These are phyloP conservation scores for Stromatinia cepivora DNA, from an alignment of 2,329 filamentous ascomycete species.

Conservation along the genomic window DNA sequence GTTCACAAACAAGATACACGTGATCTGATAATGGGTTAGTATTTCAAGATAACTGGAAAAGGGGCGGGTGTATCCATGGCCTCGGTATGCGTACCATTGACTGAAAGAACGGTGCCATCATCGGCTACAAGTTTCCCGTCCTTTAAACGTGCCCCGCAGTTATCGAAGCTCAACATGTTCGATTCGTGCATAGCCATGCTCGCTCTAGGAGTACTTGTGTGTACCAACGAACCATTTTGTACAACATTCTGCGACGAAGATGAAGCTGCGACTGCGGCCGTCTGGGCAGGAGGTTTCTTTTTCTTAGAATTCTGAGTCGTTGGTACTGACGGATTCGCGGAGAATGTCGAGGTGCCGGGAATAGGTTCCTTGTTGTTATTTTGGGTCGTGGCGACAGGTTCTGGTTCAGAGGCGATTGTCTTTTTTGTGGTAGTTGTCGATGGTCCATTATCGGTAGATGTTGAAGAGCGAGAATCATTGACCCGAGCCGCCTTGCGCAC, in stretches of 20 bases:
- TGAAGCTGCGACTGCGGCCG: constrained; percentile 28
- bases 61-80: not conserved
- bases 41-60: not conserved
- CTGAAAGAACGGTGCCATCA: constrained; percentile 78
- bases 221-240: constrained; percentile 25
- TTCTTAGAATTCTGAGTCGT: constrained; percentile 66
- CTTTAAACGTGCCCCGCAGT: constrained; percentile 65
- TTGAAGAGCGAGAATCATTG: constrained; percentile 28
- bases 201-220: constrained; percentile 29
- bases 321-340: constrained; percentile 46
- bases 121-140: constrained; percentile 82
- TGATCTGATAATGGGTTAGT: constrained; percentile 57
- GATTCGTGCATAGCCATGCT: constrained; percentile 53
- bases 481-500: constrained; percentile 56
- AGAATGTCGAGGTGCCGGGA: constrained; percentile 60
- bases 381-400: constrained; percentile 35
- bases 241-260: constrained; percentile 14
- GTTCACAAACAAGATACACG: constrained; percentile 96
- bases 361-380: constrained; percentile 48
- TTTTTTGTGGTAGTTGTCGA: constrained; percentile 44
- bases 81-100: constrained; percentile 71
- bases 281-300: constrained; percentile 66
- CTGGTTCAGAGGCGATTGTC: constrained; percentile 38
- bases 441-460: constrained; percentile 27
- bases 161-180: constrained; percentile 88